phyloP scores from a whole-genome alignment of 768 basidiomycete genomes.

The Phanerochaete sordida region DNA sequence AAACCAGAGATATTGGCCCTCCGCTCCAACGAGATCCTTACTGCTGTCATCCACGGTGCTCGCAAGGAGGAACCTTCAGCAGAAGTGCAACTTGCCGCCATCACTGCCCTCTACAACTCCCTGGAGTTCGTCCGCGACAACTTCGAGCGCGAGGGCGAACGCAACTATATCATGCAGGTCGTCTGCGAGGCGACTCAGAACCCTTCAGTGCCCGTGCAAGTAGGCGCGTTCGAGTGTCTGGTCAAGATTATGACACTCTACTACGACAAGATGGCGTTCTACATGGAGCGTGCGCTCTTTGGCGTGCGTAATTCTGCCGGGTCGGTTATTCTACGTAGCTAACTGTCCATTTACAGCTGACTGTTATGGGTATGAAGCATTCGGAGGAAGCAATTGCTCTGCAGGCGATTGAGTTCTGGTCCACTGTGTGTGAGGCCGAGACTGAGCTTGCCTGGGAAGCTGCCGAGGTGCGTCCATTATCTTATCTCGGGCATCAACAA shows the following conservation, averaged over 20 bases:
- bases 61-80: slow-evolving; percentile 89
- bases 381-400: slow-evolving; percentile 86
- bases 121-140: slow-evolving; percentile 97
- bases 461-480: slow-evolving; percentile 61
- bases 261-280: slow-evolving; percentile 98
- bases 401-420: slow-evolving; percentile 99
- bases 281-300: slow-evolving; percentile 99
- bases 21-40: slow-evolving; percentile 95
- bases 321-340: too few relatives aligned
- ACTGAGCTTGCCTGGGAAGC: slow-evolving; percentile 89
- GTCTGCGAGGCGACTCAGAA: slow-evolving; percentile 98
- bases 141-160: slow-evolving; percentile 97
- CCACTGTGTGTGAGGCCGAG: slow-evolving; percentile 97
- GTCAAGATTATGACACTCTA: slow-evolving; percentile 97
- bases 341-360: slow-evolving; percentile 53
- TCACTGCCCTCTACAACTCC: slow-evolving; percentile 91
- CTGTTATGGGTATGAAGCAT: slow-evolving; percentile 97
- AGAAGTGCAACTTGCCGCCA: slow-evolving; percentile 91
- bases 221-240: slow-evolving; percentile 94
- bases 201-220: slow-evolving; percentile 73
- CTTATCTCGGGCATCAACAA: neutral
- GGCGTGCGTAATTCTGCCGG: slow-evolving; percentile 72
- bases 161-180: slow-evolving; percentile 99
- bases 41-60: slow-evolving; percentile 97
- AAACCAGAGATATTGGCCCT: slow-evolving; percentile 88